A percentile compares a stretch with the other conserved stretches of the same genome.
Evolutionary conservation across 129 eudicot species (phyloP).

Genomic region (Scalesia atractyloides): DNA sequence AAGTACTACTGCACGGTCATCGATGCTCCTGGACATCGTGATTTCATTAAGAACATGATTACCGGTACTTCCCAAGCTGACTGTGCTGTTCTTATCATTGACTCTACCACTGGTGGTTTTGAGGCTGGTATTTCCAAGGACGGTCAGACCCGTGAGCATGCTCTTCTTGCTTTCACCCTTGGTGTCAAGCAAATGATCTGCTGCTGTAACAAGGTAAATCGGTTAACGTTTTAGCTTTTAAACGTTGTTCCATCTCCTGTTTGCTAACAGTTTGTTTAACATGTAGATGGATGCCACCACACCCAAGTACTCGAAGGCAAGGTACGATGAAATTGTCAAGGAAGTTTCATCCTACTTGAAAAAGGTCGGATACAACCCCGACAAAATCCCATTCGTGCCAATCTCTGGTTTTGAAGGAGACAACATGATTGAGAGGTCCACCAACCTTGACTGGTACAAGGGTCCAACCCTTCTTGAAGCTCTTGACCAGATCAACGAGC

Average conservation of each 20-base stretch:
- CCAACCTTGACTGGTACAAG: conserved; percentile 63
- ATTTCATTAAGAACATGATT: conserved; percentile 63
- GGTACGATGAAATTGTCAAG: conserved; percentile 53
- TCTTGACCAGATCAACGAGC: conserved; percentile 47
- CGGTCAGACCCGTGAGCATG: conserved; percentile 66
- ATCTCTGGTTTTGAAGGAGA: conserved; percentile 53
- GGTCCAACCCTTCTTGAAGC: conserved; percentile 60
- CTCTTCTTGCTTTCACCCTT: conserved; percentile 62
- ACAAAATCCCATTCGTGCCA: conserved; percentile 49
- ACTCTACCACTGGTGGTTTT: conserved; percentile 64
- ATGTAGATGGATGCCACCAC: conserved; percentile 54
- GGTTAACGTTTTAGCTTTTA: no score
- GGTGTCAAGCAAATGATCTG: conserved; percentile 66
- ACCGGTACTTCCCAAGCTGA: conserved; percentile 68
- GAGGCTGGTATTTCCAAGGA: conserved; percentile 61
- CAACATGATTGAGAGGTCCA: conserved; percentile 57
- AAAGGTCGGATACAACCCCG: conserved; percentile 59
- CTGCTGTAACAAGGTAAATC: conserved; percentile 41
- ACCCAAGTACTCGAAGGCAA: conserved; percentile 47
- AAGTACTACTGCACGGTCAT: conserved; percentile 66
- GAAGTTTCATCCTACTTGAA: conserved; percentile 50
- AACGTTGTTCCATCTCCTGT: background rate
- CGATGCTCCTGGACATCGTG: conserved; percentile 60
- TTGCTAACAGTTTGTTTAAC: background rate
- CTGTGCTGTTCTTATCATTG: conserved; percentile 57